A percentile compares a stretch with the other conserved stretches of the same genome.
Conservation (phyloP, 805 yeast species). For the Kazachstania martiniae region DNA sequence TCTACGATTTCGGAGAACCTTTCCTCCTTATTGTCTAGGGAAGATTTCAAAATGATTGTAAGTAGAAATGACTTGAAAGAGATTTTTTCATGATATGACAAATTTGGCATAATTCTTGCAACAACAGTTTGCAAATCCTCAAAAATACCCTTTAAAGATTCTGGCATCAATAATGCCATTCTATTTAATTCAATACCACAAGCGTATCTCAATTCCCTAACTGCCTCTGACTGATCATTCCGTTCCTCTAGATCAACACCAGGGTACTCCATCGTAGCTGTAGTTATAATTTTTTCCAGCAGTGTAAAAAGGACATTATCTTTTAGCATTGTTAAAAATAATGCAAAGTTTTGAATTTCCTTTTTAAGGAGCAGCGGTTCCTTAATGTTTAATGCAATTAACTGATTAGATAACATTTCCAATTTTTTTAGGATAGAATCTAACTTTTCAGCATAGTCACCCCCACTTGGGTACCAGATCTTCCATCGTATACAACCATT, state of each 20-base stretch:
- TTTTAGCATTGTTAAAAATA: slow-evolving; percentile 82
- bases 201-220: slow-evolving; percentile 79
- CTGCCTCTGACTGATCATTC: slow-evolving; percentile 66
- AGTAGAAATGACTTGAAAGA: slow-evolving; percentile 86
- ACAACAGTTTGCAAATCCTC: slow-evolving; percentile 77
- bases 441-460: slow-evolving; percentile 37
- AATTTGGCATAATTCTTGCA: slow-evolving; percentile 56
- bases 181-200: slow-evolving; percentile 93
- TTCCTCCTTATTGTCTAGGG: slow-evolving; percentile 61
- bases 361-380: slow-evolving; percentile 78
- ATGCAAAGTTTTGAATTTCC: slow-evolving; percentile 84
- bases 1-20: slow-evolving; percentile 83
- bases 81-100: slow-evolving; percentile 85
- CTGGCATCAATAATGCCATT: slow-evolving; percentile 91
- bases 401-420: slow-evolving; percentile 60
- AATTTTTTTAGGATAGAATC: slow-evolving; percentile 44
- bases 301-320: slow-evolving; percentile 76
- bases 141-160: slow-evolving; percentile 68
- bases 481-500: slow-evolving; percentile 94
- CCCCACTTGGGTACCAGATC: slow-evolving; percentile 54
- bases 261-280: slow-evolving; percentile 77
- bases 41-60: slow-evolving; percentile 82
- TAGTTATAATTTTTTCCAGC: slow-evolving; percentile 72
- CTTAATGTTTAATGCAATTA: slow-evolving; percentile 62
- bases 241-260: slow-evolving; percentile 35